Conservation (phyloP, 129 eudicot species). For the Pittosporum tobira region DNA sequence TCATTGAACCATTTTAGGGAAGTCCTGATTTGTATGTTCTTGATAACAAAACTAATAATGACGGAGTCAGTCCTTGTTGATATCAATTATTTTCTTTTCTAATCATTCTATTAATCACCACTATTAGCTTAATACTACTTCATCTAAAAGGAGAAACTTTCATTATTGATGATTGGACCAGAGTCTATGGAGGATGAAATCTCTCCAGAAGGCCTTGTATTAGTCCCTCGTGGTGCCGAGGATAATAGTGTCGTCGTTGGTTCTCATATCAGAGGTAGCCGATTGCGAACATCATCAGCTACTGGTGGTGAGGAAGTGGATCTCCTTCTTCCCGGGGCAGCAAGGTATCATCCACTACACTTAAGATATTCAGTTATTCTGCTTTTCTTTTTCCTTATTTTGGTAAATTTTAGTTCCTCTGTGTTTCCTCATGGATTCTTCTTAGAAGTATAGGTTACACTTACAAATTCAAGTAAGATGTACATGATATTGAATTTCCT, state of each 20-base stretch:
- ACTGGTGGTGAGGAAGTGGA: conserved; percentile 89
- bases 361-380: no score
- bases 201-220: conserved; percentile 86
- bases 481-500: not conserved
- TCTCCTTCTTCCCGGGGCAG: conserved; percentile 94
- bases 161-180: conserved; percentile 18
- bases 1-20: no score
- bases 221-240: conserved; percentile 73
- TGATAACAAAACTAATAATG: not conserved
- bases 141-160: not conserved
- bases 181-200: conserved; percentile 77
- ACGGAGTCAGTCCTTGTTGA: not conserved
- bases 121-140: not conserved
- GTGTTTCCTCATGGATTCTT: not conserved
- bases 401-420: not conserved
- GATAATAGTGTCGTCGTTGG: conserved; percentile 71
- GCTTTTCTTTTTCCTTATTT: no score
- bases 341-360: conserved; percentile 50
- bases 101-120: not conserved
- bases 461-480: not conserved
- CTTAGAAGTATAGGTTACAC: not conserved
- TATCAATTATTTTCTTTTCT: not conserved
- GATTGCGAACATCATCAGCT: conserved; percentile 70
- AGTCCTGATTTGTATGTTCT: not conserved
- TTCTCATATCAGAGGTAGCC: conserved; percentile 81